Base-by-base conservation (phyloP, 1,284 basidiomycete genomes). In the Trichosporon asahii region DNA sequence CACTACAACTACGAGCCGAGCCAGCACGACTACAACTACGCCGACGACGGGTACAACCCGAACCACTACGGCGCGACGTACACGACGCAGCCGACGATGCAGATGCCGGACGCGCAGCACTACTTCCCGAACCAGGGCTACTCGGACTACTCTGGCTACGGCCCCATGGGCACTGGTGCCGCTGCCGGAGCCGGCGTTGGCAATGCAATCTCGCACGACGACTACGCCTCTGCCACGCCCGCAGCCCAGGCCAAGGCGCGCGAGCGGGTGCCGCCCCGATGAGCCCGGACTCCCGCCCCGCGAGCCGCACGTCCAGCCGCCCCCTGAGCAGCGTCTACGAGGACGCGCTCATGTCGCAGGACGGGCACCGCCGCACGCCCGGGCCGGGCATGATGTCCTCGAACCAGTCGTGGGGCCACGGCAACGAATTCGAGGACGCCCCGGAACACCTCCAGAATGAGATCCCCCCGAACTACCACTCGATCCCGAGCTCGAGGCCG, bases 51-150 rank as follows among this genome's bases (percentile, higher is more conserved):
- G 5, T 49, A 63, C 57, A 33, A 31, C 31, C 33, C 31, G 35
- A 31, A 46, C 21, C 77, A 77, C 14, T 75, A 78, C 70, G 53
- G 70, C 11, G 31, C 31, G 1, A 68, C 72, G 46, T 69, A 75
- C 23, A 15, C 46, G 29, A 15, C 29, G 49, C 68, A 69, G 68
- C 65, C 68, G 35, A 72, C 75, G 23, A 78, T 80, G 76, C 70
- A 73, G 40, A 81, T 82, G 79, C 81, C 81, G 23, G 81, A 82
- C 66, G 77, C 79, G 8, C 68, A 76, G 31, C 70, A 81, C 69
- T 81, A 81, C 75, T 75, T 76, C 69, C 67, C 67, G 15, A 66
- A 68, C 27, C 35, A 64, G 37, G 70, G 60, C 27, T 70, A 70
- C 29, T 68, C 65, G 12, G 72, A 71, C 49, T 49, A 65, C 46